These are phyloP conservation scores for Hemisphaericaspora xylofermentans DNA, from an alignment of 1,139 yeast species.

Conservation along the genomic window DNA sequence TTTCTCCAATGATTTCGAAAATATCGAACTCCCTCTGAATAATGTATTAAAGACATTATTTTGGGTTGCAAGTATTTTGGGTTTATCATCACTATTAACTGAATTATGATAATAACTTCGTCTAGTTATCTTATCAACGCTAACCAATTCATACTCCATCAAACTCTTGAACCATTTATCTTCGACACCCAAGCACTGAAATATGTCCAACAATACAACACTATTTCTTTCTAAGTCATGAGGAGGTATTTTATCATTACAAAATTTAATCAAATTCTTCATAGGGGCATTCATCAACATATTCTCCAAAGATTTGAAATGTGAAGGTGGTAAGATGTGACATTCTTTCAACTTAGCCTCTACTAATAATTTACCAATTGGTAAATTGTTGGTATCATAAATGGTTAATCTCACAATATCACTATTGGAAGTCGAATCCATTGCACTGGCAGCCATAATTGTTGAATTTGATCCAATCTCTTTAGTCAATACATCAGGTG, in stretches of 20 bases:
- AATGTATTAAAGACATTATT: slow-evolving; percentile 65
- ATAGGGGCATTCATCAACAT: slow-evolving; percentile 54
- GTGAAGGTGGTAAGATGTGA: slow-evolving; percentile 57
- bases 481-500: slow-evolving; percentile 52
- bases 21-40: slow-evolving; percentile 80
- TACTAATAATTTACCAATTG: slow-evolving; percentile 60
- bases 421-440: slow-evolving; percentile 7
- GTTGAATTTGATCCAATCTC: slow-evolving; percentile 36
- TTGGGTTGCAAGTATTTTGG: slow-evolving; percentile 17
- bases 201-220: slow-evolving; percentile 58
- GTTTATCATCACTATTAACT: slow-evolving; percentile 18
- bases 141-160: slow-evolving; percentile 61
- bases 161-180: slow-evolving; percentile 68
- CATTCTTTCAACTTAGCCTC: slow-evolving; percentile 54
- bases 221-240: slow-evolving; percentile 56
- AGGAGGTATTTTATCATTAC: slow-evolving; percentile 42
- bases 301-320: slow-evolving; percentile 61
- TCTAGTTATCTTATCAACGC: slow-evolving; percentile 46
- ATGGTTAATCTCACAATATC: slow-evolving; percentile 45
- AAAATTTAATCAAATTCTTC: slow-evolving; percentile 47
- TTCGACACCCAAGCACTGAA: slow-evolving; percentile 62
- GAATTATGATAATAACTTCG: slow-evolving; percentile 31
- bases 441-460: slow-evolving; percentile 22
- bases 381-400: slow-evolving; percentile 41
- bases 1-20: slow-evolving; percentile 78